Conservation (phyloP, 352 stramenopile genomes). For the Phytophthora rubi region DNA sequence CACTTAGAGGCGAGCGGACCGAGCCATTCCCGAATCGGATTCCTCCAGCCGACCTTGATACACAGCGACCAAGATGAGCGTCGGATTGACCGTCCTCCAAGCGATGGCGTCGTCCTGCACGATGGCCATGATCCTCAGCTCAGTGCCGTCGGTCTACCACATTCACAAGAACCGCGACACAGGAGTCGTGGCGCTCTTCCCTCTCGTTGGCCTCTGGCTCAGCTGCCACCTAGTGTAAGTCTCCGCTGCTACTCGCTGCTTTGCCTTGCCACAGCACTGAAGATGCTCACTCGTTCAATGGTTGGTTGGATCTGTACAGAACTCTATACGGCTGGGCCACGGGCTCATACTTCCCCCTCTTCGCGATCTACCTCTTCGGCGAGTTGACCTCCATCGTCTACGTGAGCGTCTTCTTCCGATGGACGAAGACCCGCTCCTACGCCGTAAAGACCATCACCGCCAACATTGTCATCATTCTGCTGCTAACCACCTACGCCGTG, state of each 20-base stretch:
- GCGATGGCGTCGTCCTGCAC: constrained; percentile 39
- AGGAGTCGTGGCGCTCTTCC: constrained; percentile 29
- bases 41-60: constrained; percentile 12
- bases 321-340: constrained; percentile 36
- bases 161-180: constrained; percentile 33
- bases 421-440: constrained; percentile 24
- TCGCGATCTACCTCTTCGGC: constrained; percentile 36
- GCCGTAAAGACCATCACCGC: constrained; percentile 23
- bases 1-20: not conserved
- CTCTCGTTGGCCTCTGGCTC: constrained; percentile 42
- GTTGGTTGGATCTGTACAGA: not conserved
- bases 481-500: constrained; percentile 31
- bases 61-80: constrained; percentile 23
- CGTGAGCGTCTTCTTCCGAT: constrained; percentile 34
- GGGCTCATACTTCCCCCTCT: constrained; percentile 40
- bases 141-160: constrained; percentile 36
- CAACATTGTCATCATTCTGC: constrained; percentile 17
- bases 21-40: constrained; percentile 28
- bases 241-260: not conserved
- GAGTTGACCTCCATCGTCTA: constrained; percentile 33
- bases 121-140: constrained; percentile 30
- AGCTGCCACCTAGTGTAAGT: constrained; percentile 43
- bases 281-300: constrained; percentile 4
- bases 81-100: constrained; percentile 36
- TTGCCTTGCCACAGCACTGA: not conserved